Percentiles rank a stretch among this genome's conserved stretches.
phyloP scores from a whole-genome alignment of 2,329 filamentous ascomycete species.

The Nakataea oryzae region DNA sequence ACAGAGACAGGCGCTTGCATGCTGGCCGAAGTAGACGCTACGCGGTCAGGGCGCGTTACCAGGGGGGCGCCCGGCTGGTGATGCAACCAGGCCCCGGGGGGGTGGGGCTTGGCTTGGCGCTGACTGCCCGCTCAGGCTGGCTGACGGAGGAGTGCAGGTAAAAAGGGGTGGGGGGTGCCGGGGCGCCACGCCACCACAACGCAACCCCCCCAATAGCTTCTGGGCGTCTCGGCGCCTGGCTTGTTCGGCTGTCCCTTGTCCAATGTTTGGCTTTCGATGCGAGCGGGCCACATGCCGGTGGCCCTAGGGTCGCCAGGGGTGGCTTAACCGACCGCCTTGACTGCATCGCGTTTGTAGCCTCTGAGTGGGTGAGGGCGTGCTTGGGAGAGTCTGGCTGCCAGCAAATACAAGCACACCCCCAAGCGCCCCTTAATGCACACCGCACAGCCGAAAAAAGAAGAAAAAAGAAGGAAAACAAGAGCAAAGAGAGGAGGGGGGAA shows the following conservation, averaged over 20 bases:
- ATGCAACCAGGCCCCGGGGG: not conserved
- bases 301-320: not conserved
- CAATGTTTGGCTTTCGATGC: not conserved
- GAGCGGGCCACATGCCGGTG: not conserved
- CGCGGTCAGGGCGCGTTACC: not conserved
- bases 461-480: too few relatives aligned
- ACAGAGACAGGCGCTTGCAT: not conserved
- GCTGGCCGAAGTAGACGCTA: not conserved
- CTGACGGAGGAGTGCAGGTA: not conserved
- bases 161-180: not conserved
- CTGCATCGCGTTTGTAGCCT: not conserved
- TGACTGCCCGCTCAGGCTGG: not conserved
- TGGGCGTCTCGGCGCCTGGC: not conserved
- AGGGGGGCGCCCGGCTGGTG: not conserved
- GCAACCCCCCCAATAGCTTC: not conserved
- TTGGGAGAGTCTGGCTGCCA: not conserved
- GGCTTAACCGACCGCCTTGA: not conserved
- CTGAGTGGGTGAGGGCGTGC: not conserved
- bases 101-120: not conserved
- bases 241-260: not conserved
- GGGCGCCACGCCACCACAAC: not conserved
- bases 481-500: too few relatives aligned
- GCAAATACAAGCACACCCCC: not conserved
- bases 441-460: not conserved
- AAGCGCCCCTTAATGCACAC: not conserved